A percentile compares a stretch with the other conserved stretches of the same genome.
Evolutionary conservation across 352 stramenopile genomes (phyloP).

Genomic region (Globisporangium radiosum): DNA sequence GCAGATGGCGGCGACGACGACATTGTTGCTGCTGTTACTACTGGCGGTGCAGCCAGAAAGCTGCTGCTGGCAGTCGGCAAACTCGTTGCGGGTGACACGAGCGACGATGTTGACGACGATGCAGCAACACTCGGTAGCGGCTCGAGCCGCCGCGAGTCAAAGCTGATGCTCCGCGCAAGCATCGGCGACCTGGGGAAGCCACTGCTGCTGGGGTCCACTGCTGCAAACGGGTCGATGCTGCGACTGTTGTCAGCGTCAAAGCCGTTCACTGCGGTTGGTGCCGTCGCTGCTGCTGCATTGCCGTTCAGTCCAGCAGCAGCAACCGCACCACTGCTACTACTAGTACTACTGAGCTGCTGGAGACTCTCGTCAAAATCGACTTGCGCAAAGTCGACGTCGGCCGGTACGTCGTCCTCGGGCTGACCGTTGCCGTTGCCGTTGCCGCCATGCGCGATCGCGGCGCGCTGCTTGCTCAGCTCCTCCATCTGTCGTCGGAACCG

Average conservation of each 20-base stretch:
- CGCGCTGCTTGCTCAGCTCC: slow-evolving; percentile 74
- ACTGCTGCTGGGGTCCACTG: not conserved
- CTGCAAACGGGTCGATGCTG: not conserved
- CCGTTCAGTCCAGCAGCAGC: slow-evolving; percentile 3
- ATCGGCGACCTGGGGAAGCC: slow-evolving; percentile 1
- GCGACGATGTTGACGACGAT: not conserved
- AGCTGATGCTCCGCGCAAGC: slow-evolving; percentile 7
- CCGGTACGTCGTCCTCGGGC: slow-evolving; percentile 26
- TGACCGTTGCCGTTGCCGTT: slow-evolving; percentile 21
- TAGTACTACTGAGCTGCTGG: not conserved
- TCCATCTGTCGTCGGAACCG: slow-evolving; percentile 80
- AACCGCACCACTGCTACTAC: no score
- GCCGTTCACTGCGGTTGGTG: no score
- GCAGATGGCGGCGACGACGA: no score
- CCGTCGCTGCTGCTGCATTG: not conserved
- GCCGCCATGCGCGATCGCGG: slow-evolving; percentile 31
- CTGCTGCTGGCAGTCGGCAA: not conserved
- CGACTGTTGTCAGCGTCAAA: not conserved
- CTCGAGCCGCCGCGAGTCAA: slow-evolving; percentile 6
- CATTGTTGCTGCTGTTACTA: no score
- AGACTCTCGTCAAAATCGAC: slow-evolving; percentile 12
- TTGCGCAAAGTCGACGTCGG: slow-evolving; percentile 9
- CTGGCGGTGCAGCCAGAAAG: not conserved
- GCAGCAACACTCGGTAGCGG: no score
- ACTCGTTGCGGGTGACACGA: not conserved